Evolutionary conservation across 2,329 filamentous ascomycete species (phyloP), one percentile per base, ranked within the genome.

Genomic region (Pseudomassariella vexata): DNA sequence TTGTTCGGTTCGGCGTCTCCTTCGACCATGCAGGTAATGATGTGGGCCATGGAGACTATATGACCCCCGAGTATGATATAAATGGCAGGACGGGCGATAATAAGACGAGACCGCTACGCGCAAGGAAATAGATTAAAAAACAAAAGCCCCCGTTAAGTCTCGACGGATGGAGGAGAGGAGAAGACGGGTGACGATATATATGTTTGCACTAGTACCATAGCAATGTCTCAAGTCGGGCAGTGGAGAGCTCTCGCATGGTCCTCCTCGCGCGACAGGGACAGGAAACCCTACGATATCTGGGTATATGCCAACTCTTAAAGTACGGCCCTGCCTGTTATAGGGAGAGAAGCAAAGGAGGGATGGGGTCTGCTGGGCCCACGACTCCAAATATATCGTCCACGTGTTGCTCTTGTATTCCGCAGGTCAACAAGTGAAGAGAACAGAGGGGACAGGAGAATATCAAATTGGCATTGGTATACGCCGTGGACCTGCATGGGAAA

Each of bases 1-100:
- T 52, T 53, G 35, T 46, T 42, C 23, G 44, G 45, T 24, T 62
- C 62, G 38, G 57, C 50, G 46, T 70, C 67, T 37, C 54, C 50
- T 46, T 68, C 64, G 44, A 69, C 59, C 59, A 79, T 65, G 53
- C 74, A 77, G 47, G 62, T 69, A 53, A 69, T 71, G 56, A 79
- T 79, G 55, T 80, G 76, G 57, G 73, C 72, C 75, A 79, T 56
- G 54, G 42, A 38, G 42, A 46, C 48, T 48, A 42, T 34, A 50
- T 46, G 47, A 40, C 46, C 42, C 29, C 47, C 41, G 34, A 38
- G 34, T 32, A 38, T 38, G 15, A 28, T 16, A 10, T 5, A 19
- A 32, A 14, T 14, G 30, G n/a, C n/a, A n/a, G 30, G 21, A 24
- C 22, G 16, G 30, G 21, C 25, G n/a, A n/a, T n/a, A n/a, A n/a